Percentiles rank a stretch among this genome's conserved stretches.
Evolutionary conservation across 1,139 yeast genomes (phyloP).

Genomic region (Petasospora fabianii): DNA sequence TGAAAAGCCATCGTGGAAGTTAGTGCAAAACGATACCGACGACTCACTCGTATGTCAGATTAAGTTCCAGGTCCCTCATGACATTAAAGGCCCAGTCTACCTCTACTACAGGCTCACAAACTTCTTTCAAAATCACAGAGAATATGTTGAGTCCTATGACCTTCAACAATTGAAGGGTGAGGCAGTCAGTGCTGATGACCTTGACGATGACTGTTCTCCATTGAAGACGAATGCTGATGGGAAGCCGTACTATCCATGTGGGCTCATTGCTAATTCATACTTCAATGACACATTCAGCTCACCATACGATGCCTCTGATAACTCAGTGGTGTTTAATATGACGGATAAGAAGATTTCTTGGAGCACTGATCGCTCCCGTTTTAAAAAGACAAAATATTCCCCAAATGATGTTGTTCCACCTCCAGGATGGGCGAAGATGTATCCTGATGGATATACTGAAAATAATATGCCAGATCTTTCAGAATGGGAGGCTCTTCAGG

Average conservation of each 20-base stretch:
- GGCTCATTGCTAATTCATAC: constrained; percentile 70
- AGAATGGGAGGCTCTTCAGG: constrained; percentile 56
- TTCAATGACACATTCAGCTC: constrained; percentile 67
- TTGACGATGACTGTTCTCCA: constrained; percentile 59
- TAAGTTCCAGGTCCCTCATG: constrained; percentile 56
- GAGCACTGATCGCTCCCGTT: constrained; percentile 57
- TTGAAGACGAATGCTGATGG: constrained; percentile 47
- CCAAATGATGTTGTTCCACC: constrained; percentile 70
- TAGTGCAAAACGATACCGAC: constrained; percentile 35
- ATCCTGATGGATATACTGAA: constrained; percentile 68
- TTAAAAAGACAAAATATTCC: constrained; percentile 55
- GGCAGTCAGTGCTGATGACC: constrained; percentile 45
- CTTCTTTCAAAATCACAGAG: constrained; percentile 75
- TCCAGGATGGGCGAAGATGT: constrained; percentile 65
- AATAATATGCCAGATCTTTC: constrained; percentile 60
- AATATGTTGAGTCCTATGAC: constrained; percentile 70
- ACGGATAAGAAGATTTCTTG: constrained; percentile 62
- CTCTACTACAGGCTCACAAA: constrained; percentile 69
- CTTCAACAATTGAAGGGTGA: constrained; percentile 59
- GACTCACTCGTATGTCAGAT: constrained; percentile 43
- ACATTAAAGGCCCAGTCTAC: constrained; percentile 57
- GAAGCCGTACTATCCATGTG: constrained; percentile 68
- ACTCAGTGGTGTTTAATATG: constrained; percentile 43
- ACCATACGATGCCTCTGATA: constrained; percentile 40
- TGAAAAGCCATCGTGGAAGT: constrained; percentile 52